Evolutionary conservation across 1,284 basidiomycete genomes (phyloP).

Genomic region (Meira nashicola): DNA sequence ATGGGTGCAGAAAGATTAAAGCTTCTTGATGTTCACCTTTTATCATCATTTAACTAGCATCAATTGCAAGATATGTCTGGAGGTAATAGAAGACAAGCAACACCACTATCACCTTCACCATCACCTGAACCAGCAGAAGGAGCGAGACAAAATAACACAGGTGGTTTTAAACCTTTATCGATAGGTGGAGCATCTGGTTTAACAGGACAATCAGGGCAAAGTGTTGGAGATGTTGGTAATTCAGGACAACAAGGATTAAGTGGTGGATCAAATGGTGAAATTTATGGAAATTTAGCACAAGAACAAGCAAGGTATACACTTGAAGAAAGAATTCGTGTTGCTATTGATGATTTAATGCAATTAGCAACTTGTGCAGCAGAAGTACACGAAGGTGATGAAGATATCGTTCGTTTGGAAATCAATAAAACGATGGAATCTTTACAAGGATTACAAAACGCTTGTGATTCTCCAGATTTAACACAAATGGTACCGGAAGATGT

Average conservation of each 20-base stretch:
- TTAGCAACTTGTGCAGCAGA: constrained; percentile 44
- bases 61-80: no score
- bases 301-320: constrained; percentile 17
- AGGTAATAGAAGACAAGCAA: not conserved
- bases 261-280: not conserved
- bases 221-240: not conserved
- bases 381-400: constrained; percentile 35
- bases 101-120: constrained; percentile 11
- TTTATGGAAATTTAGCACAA: not conserved
- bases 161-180: not conserved
- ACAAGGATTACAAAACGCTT: constrained; percentile 26
- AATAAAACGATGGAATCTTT: constrained; percentile 31
- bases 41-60: no score
- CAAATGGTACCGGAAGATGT: constrained; percentile 41
- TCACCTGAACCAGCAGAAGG: constrained; percentile 11
- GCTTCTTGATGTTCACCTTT: no score
- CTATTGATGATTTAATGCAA: constrained; percentile 45
- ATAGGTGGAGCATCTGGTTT: not conserved
- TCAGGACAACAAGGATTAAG: no score
- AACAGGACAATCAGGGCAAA: not conserved
- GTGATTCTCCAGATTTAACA: constrained; percentile 31
- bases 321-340: constrained; percentile 33
- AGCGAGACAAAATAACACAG: not conserved
- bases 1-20: no score
- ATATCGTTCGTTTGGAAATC: constrained; percentile 36